These are phyloP conservation scores for Malassezia brasiliensis DNA, from an alignment of 1,284 basidiomycete genomes.

Conservation along the genomic window DNA sequence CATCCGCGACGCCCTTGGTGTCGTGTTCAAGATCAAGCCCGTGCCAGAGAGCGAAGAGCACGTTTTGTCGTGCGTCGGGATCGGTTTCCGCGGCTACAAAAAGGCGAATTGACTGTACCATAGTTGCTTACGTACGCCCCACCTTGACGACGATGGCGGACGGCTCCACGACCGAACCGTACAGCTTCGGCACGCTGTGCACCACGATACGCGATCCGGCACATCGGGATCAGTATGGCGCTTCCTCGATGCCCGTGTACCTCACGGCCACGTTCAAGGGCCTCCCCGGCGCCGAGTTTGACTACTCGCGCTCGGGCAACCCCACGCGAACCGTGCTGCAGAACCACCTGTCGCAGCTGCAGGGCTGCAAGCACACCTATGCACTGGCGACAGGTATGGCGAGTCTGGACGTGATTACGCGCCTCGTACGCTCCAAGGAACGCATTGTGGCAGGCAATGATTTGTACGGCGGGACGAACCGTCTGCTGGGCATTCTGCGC, in stretches of 20 bases:
- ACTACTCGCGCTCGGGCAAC: conserved; percentile 91
- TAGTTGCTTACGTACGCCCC: background rate
- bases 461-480: conserved; percentile 94
- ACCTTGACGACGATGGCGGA: conserved; percentile 5
- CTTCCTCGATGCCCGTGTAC: conserved; percentile 90
- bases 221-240: conserved; percentile 90
- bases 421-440: conserved; percentile 84
- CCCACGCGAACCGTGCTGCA: conserved; percentile 62
- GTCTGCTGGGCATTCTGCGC: conserved; percentile 80
- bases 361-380: conserved; percentile 62
- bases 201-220: conserved; percentile 75
- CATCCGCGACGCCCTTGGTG: conserved; percentile 67
- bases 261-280: conserved; percentile 98
- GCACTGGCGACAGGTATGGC: conserved; percentile 96
- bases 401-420: conserved; percentile 86
- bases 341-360: conserved; percentile 43
- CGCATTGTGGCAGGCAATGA: conserved; percentile 95
- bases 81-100: conserved; percentile 37
- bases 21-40: conserved; percentile 53
- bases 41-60: conserved; percentile 19
- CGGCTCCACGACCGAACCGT: conserved; percentile 6
- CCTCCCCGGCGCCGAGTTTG: conserved; percentile 68
- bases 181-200: conserved; percentile 64
- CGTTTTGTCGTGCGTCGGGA: conserved; percentile 34
- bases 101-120: conserved; percentile 18